Evolutionary conservation across 208 protist species (phyloP).

Genomic region (Leishmania turanica): DNA sequence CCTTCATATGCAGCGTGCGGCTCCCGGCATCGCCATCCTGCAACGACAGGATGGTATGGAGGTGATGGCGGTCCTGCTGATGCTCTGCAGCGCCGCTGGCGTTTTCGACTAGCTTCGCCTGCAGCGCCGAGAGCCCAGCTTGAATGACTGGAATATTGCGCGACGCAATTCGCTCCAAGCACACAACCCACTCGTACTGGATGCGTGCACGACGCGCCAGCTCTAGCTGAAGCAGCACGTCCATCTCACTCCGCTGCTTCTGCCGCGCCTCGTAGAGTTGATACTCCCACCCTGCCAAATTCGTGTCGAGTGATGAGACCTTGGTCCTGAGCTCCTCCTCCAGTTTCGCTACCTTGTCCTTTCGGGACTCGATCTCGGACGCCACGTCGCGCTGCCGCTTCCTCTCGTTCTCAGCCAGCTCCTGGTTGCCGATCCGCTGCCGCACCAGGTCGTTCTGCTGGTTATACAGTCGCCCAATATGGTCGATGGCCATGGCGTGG

Average conservation of each 20-base stretch:
- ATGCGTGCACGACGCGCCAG: conserved; percentile 44
- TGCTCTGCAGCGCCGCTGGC: neutral
- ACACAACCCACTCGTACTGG: conserved; percentile 69
- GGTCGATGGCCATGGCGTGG: conserved; percentile 66
- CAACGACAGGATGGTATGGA: conserved; percentile 4
- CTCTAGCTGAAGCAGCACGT: conserved; percentile 55
- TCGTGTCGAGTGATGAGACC: conserved; percentile 43
- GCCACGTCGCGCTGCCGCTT: conserved; percentile 56
- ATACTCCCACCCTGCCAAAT: conserved; percentile 82
- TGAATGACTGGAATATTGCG: conserved; percentile 48
- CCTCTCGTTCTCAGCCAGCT: conserved; percentile 47
- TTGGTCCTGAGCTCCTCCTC: conserved; percentile 52
- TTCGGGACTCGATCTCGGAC: conserved; percentile 42
- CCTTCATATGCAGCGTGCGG: conserved; percentile 23
- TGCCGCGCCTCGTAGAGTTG: conserved; percentile 66
- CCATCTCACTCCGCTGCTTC: conserved; percentile 41
- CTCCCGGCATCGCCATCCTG: conserved; percentile 8
- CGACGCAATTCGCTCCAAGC: conserved; percentile 68
- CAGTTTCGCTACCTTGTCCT: conserved; percentile 46
- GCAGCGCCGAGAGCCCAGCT: conserved; percentile 14
- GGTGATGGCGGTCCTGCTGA: neutral
- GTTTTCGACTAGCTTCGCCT: conserved; percentile 18
- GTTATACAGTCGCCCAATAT: conserved; percentile 64
- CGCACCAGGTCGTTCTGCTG: conserved; percentile 50
- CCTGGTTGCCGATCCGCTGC: conserved; percentile 39